Base-by-base conservation (phyloP, 345 rosid genomes). In the Acer negundo region DNA sequence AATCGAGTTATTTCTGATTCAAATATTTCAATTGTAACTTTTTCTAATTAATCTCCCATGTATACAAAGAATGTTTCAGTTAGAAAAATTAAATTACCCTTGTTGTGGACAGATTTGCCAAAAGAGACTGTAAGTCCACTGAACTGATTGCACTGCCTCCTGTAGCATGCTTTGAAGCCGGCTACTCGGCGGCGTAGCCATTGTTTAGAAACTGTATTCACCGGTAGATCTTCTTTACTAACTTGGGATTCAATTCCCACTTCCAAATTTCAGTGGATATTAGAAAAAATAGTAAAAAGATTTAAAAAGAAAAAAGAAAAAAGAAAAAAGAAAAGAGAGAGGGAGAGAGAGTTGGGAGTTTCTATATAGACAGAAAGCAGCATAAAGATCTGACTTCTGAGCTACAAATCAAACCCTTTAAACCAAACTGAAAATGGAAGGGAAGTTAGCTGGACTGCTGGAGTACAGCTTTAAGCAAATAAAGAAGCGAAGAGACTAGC, bases 91-190 rank as follows among this genome's bases (percentile, higher is more conserved):
- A 10, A 59, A 55, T 66, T 86, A 96, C 99, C 98, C 90, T 91
- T 93, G 94, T 69, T 89, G 98, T 0, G 99, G 98, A 85, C 95
- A 94, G 61, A 89, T 20, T 83, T 93, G 94, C 99, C 99, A 97
- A 74, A 91, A 91, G 81, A 97, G 89, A 80, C 97, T 86, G 79
- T 97, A 97, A 63, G 97, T 94, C 99, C 99, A 97, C 10, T 87
- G 89, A 80, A 94, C 93, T 7, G 98, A 94, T 85, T 94, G 94
- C 80, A 97, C 97, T 56, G 92, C 93, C 26, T 87, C 86, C 85
- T 97, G 96, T 62, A 97, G 81, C 84, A 90, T 84, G 77, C 40
- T 86, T 79, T 92, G 97, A 28, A 94, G 83, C 78, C 87, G 90
- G 78, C 79, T 87, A 77, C 87, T 82, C 8, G 86, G 89, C 67